These are phyloP conservation scores for Grammothele lineata DNA, from an alignment of 768 basidiomycete species.

Conservation along the genomic window DNA sequence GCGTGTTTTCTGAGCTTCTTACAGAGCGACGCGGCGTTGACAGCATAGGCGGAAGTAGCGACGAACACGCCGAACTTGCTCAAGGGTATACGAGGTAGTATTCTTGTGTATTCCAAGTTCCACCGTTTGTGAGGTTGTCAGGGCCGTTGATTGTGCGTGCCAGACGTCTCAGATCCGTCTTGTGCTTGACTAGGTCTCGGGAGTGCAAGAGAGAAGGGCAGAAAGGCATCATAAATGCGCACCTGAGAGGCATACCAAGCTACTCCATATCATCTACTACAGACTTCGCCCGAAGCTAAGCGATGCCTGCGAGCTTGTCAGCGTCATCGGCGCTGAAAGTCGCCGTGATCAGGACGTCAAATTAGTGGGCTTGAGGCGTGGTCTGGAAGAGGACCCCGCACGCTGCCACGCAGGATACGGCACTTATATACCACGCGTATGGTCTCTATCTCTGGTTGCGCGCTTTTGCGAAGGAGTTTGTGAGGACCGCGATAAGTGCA, in stretches of 20 bases:
- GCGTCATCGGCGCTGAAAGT: slow-evolving; percentile 64
- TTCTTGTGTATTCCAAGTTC: slow-evolving; percentile 84
- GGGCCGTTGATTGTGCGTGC: slow-evolving; percentile 44
- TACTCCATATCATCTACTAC: slow-evolving; percentile 58
- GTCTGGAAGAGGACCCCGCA: slow-evolving; percentile 83
- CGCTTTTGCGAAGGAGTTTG: neutral
- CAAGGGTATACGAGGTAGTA: slow-evolving; percentile 64
- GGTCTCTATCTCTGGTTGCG: slow-evolving; percentile 67
- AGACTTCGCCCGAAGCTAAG: slow-evolving; percentile 46
- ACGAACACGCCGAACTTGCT: slow-evolving; percentile 64
- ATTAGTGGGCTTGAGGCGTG: slow-evolving; percentile 63
- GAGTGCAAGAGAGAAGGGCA: too few relatives aligned
- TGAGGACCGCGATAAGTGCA: too few relatives aligned
- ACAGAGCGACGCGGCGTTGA: slow-evolving; percentile 58
- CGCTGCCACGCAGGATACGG: slow-evolving; percentile 82
- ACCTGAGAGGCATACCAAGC: slow-evolving; percentile 75
- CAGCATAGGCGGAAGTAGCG: slow-evolving; percentile 53
- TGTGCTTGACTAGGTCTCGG: too few relatives aligned
- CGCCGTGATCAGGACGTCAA: slow-evolving; percentile 69
- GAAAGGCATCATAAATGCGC: neutral
- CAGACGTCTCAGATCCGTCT: too few relatives aligned
- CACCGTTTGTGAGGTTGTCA: slow-evolving; percentile 71
- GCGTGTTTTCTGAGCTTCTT: slow-evolving; percentile 70
- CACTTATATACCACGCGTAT: slow-evolving; percentile 69
- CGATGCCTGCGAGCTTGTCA: slow-evolving; percentile 54